These are phyloP conservation scores for Fraxinus dipetala DNA, from an alignment of 305 asterid genomes.

Conservation along the genomic window DNA sequence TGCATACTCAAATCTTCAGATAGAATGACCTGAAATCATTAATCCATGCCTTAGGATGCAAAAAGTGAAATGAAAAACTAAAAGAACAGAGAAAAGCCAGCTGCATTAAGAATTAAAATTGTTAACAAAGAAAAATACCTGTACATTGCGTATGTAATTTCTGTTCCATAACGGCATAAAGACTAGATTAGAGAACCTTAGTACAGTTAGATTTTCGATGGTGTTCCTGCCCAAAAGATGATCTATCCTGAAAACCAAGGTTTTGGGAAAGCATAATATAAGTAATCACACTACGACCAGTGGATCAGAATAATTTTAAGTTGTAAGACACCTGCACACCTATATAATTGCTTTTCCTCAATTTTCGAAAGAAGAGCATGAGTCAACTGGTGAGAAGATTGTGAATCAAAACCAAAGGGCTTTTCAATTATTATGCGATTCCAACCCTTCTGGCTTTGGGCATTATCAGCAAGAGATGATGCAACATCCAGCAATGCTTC, in stretches of 20 bases:
- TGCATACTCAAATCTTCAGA: conserved; percentile 36
- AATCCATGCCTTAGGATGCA: not conserved
- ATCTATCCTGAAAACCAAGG: conserved; percentile 42
- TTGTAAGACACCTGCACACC: conserved; percentile 23
- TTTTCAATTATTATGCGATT: conserved; percentile 52
- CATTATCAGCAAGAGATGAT: conserved; percentile 38
- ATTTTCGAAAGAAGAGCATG: conserved; percentile 35
- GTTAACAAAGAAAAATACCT: conserved; percentile 26
- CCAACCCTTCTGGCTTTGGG: conserved; percentile 51
- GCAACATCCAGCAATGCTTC: conserved; percentile 47
- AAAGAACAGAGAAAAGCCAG: not conserved
- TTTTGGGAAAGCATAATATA: not conserved
- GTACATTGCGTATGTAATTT: conserved; percentile 44
- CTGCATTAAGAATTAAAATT: not conserved
- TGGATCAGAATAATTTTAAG: not conserved
- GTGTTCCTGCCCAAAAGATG: conserved; percentile 60
- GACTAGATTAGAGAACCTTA: conserved; percentile 51
- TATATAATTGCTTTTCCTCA: conserved; percentile 46
- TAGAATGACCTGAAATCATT: conserved; percentile 35
- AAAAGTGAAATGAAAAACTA: not conserved
- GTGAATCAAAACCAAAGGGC: conserved; percentile 43
- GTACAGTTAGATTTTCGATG: conserved; percentile 47
- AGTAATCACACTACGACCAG: not conserved
- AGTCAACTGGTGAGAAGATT: conserved; percentile 43
- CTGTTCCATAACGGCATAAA: conserved; percentile 57